phyloP scores from a whole-genome alignment of 257 asterid species.

The Solanum clarkiae region DNA sequence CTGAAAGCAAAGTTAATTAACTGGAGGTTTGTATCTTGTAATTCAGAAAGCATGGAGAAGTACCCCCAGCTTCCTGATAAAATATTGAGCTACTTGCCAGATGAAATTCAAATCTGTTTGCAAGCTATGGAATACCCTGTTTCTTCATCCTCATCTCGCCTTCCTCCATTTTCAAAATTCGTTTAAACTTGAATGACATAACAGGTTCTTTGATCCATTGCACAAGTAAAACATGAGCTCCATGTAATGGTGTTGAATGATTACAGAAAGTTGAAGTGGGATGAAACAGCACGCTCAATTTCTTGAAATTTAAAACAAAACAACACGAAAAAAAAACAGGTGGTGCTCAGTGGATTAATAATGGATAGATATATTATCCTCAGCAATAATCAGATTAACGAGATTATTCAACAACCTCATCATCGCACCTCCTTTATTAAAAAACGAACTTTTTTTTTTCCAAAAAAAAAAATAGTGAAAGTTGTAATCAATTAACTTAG shows the following conservation, averaged over 20 bases:
- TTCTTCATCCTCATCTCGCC: neutral
- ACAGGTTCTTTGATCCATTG: neutral
- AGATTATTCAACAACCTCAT: neutral
- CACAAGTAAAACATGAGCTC: neutral
- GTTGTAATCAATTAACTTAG: too few relatives aligned
- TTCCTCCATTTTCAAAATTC: neutral
- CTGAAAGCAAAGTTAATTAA: neutral
- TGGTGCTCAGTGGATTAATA: conserved; percentile 19
- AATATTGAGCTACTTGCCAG: neutral
- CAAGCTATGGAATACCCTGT: neutral
- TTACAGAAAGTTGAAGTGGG: neutral
- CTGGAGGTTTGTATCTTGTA: too few relatives aligned
- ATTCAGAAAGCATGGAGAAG: neutral
- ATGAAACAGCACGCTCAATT: too few relatives aligned
- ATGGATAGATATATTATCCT: neutral
- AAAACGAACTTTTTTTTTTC: too few relatives aligned
- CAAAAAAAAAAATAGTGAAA: too few relatives aligned
- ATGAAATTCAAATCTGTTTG: neutral
- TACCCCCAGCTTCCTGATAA: neutral
- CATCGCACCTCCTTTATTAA: neutral
- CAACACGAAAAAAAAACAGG: neutral
- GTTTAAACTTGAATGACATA: neutral
- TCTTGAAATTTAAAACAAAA: neutral
- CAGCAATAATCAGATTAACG: neutral
- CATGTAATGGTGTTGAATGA: neutral